Evolutionary conservation across 139 green algal genomes (phyloP).

Genomic region (Chlorella sp.): DNA sequence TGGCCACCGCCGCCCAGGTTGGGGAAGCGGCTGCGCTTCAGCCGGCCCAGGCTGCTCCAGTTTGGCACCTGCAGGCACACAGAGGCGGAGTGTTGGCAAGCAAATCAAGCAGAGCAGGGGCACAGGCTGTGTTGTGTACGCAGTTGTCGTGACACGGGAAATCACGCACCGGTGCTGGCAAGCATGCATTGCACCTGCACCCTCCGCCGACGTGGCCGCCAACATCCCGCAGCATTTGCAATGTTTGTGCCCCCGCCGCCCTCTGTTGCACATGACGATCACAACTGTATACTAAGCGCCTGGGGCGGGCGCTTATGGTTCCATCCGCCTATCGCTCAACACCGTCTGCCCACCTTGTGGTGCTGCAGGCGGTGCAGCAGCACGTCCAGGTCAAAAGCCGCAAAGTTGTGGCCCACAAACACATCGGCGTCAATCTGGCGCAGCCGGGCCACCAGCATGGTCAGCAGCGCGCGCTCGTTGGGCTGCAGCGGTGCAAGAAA

Average conservation of each 20-base stretch:
- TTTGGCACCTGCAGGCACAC: slow-evolving; percentile 79
- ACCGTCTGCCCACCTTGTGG: slow-evolving; percentile 73
- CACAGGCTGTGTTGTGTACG: background rate
- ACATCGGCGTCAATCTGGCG: slow-evolving; percentile 90
- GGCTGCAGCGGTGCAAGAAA: slow-evolving; percentile 33
- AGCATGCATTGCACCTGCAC: too few species aligned
- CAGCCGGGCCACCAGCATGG: slow-evolving; percentile 84
- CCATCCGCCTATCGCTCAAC: too few species aligned
- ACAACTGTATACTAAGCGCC: too few species aligned
- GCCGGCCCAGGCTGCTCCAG: slow-evolving; percentile 93
- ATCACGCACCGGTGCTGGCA: background rate
- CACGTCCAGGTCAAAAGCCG: slow-evolving; percentile 90
- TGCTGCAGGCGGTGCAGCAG: slow-evolving; percentile 93
- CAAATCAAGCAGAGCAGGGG: background rate
- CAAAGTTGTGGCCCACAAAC: slow-evolving; percentile 96
- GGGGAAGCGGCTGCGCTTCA: slow-evolving; percentile 90
- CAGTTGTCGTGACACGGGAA: background rate
- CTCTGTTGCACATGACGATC: too few species aligned
- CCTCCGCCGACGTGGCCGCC: too few species aligned
- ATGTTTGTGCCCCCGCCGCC: background rate
- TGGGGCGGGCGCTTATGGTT: too few species aligned
- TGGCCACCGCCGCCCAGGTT: slow-evolving; percentile 84
- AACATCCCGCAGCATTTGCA: background rate
- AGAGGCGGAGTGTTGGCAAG: background rate
- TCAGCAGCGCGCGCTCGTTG: slow-evolving; percentile 91